Conservation (phyloP, 2,329 filamentous ascomycete species). For the Hymenoscyphus infarciens region DNA sequence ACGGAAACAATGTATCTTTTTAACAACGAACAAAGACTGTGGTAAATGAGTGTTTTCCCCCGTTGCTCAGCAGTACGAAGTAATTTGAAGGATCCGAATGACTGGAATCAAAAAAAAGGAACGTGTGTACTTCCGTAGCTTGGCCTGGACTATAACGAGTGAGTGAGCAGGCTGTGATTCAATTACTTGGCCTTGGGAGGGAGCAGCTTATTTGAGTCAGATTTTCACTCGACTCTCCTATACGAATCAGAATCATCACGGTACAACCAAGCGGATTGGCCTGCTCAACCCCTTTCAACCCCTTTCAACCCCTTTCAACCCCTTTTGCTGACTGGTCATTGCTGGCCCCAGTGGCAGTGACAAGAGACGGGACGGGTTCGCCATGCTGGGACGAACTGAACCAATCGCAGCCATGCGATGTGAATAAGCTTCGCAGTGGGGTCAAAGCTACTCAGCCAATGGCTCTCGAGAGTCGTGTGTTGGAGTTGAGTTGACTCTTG, state of each 20-base stretch:
- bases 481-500: no score
- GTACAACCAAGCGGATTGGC: background rate
- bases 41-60: background rate
- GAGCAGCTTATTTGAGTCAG: conserved; percentile 1
- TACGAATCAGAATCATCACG: conserved; percentile 4
- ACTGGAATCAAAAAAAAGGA: background rate
- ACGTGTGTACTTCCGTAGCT: background rate
- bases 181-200: background rate
- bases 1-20: background rate
- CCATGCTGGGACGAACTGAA: background rate
- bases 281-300: background rate
- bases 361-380: background rate
- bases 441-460: background rate
- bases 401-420: background rate
- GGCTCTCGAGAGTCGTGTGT: background rate
- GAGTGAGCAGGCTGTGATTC: conserved; percentile 2
- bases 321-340: background rate
- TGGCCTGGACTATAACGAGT: background rate
- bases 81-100: background rate
- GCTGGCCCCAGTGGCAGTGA: background rate
- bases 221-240: background rate
- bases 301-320: no score
- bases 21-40: background rate
- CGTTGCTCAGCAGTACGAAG: background rate
- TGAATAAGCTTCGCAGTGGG: no score